These are phyloP conservation scores for Debaryomyces nepalensis DNA, from an alignment of 1,139 yeast species.

Conservation along the genomic window DNA sequence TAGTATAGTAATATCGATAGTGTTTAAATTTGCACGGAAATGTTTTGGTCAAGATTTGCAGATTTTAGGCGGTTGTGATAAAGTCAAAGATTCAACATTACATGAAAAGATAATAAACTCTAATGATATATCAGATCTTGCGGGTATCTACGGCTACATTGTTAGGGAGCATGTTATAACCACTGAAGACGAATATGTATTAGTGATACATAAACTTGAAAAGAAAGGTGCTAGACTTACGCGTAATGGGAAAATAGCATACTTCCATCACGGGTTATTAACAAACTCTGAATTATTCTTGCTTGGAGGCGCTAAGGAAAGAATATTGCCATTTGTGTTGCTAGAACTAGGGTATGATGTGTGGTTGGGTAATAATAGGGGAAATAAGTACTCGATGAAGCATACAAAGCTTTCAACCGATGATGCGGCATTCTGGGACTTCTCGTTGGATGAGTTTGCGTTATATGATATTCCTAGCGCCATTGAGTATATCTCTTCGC, in stretches of 20 bases:
- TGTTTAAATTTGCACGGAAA: background rate
- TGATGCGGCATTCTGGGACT: conserved; percentile 73
- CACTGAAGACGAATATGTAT: conserved; percentile 47
- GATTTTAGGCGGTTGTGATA: background rate
- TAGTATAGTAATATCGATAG: conserved; percentile 2
- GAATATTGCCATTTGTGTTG: conserved; percentile 36
- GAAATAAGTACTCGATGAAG: conserved; percentile 45
- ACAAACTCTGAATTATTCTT: conserved; percentile 52
- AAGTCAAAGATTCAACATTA: conserved; percentile 2
- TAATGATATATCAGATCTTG: conserved; percentile 65
- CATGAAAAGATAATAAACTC: conserved; percentile 30
- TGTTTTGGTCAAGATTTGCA: conserved; percentile 5
- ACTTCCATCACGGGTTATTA: conserved; percentile 53
- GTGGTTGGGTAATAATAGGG: conserved; percentile 44
- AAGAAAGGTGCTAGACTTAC: conserved; percentile 10
- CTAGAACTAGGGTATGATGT: conserved; percentile 41
- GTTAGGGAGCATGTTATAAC: conserved; percentile 75
- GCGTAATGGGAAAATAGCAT: conserved; percentile 29
- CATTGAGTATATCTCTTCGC: conserved; percentile 56
- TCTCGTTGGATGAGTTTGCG: conserved; percentile 85
- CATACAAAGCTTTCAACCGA: conserved; percentile 42
- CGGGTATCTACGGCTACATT: conserved; percentile 61
- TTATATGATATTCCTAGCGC: conserved; percentile 80
- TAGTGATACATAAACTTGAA: conserved; percentile 45
- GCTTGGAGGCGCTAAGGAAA: conserved; percentile 39